Conservation (phyloP, 2,329 filamentous ascomycete genomes). For the Cladosporium austrohemisphaericum region DNA sequence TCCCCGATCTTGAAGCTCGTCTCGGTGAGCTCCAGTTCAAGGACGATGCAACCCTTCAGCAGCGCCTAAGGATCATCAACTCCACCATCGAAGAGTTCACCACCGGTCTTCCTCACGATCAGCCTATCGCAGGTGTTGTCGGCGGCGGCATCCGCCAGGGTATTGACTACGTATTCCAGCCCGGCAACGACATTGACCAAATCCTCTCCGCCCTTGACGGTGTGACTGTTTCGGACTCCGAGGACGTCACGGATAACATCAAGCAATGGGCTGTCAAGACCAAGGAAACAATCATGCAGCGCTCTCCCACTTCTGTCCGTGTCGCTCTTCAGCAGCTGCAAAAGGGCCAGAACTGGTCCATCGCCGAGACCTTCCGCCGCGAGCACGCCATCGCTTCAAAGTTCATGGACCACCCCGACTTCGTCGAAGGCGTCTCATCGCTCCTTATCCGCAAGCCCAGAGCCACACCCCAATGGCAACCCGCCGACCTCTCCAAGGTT, state of each 20-base stretch:
- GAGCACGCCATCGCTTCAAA: slow-evolving; percentile 79
- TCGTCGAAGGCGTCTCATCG: slow-evolving; percentile 84
- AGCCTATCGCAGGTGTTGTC: slow-evolving; percentile 49
- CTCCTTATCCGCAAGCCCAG: slow-evolving; percentile 69
- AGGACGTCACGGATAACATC: slow-evolving; percentile 33
- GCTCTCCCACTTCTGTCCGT: slow-evolving; percentile 82
- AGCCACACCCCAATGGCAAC: slow-evolving; percentile 69
- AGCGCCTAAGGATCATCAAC: slow-evolving; percentile 71
- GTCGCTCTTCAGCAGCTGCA: slow-evolving; percentile 83
- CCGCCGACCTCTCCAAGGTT: slow-evolving; percentile 67
- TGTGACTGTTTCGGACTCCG: slow-evolving; percentile 32
- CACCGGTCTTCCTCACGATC: slow-evolving; percentile 75
- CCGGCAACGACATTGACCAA: slow-evolving; percentile 56
- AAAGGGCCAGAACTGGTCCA: slow-evolving; percentile 70
- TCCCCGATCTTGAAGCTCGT: slow-evolving; percentile 76
- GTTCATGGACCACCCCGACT: slow-evolving; percentile 92
- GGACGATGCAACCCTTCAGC: slow-evolving; percentile 63
- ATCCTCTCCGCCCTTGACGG: slow-evolving; percentile 65
- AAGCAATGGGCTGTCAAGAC: slow-evolving; percentile 76
- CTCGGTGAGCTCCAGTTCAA: slow-evolving; percentile 85
- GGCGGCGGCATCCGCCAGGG: slow-evolving; percentile 66
- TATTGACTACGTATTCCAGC: slow-evolving; percentile 66
- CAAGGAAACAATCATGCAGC: slow-evolving; percentile 66
- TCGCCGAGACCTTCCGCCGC: slow-evolving; percentile 76
- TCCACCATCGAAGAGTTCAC: slow-evolving; percentile 87